Base-by-base conservation (phyloP, 345 rosid genomes). In the Luvunga scandens region DNA sequence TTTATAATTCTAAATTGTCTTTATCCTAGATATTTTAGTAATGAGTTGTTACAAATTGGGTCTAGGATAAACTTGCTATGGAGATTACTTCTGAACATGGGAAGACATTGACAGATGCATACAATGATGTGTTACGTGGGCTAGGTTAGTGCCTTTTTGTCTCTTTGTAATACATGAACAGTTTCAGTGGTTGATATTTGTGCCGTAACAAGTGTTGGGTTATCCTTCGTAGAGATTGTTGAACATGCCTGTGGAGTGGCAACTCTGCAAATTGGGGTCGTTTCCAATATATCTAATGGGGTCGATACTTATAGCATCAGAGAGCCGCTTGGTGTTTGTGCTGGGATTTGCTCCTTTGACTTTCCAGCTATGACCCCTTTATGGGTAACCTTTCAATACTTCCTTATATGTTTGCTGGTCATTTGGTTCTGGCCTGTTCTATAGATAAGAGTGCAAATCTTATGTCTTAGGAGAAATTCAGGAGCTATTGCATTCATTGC, bases 321-420 rank as follows among this genome's bases (percentile, higher is more conserved):
- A 82, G 99, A 92, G 85, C 98, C 99, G 5, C 91, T 96, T 30
- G 99, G 99, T 69, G 95, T 94, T 63, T 96, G 99, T 85, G 99
- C 99, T 59, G 99, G 98, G 63, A 94, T 96, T 76, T 96, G 99
- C 70, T 97, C 99, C 53, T 96, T 96, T 85, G 92, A 96, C 90
- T 96, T 96, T 75, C 98, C 99, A 16, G 99, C 99, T 28, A 94
- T 96, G 99, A 96, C 94, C 83, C 99, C 99, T 61, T 89, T 96
- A 83, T 96, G 99, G 99, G 99, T 94, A 85, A 71, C 72, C 77
- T 42, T 66, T 80, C 61, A 36, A 12, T 50, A 19, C 19, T 9
- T 27, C 28, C 21, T 53, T 74, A 19, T 67, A 79, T 48, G 22
- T 42, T 27, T 30, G 21, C 63, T 53, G 24, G 18, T 30, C 16